phyloP scores from a whole-genome alignment of 78 protist species.

The Dictyostelium discoideum region dicty_2.7 NC_007088.5:90001-90500 shows the following conservation, averaged over 20 bases:
- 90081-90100: not conserved
- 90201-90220: not conserved
- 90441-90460: not conserved
- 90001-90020: not conserved
- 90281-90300: not conserved
- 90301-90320: not conserved
- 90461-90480: not conserved
- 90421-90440: not conserved
- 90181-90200: not conserved
- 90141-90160: not conserved
- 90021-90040: not conserved
- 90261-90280: not conserved
- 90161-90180: not conserved
- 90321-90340: not conserved
- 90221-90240: not conserved
- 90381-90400: constrained; percentile 10
- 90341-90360: not conserved
- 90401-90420: not conserved
- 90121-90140: not conserved
- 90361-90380: not conserved
- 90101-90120: constrained; percentile 1
- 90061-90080: not conserved
- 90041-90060: not conserved
- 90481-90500: not conserved
- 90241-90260: not conserved